phyloP scores from a whole-genome alignment of 352 stramenopile genomes.

The Blastocystis hominis region DNA sequence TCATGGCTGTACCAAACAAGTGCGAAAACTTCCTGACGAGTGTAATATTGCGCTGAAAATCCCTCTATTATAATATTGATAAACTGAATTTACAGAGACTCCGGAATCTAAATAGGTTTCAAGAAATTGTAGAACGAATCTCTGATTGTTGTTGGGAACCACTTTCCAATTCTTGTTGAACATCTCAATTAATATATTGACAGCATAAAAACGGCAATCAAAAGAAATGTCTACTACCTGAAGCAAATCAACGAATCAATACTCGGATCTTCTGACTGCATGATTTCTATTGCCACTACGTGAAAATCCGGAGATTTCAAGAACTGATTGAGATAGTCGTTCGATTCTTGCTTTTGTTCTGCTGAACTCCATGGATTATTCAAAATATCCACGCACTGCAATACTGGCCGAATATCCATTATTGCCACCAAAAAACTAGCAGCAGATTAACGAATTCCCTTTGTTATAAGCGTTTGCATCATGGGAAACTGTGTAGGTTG shows the following conservation, averaged over 20 bases:
- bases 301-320: not conserved
- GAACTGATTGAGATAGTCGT: not conserved
- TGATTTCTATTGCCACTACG: not conserved
- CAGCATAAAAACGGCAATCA: not conserved
- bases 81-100: not conserved
- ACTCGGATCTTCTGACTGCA: not conserved
- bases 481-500: not conserved
- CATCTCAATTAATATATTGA: not conserved
- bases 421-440: not conserved
- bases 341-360: conserved; percentile 5
- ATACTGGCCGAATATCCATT: not conserved
- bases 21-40: conserved; percentile 24
- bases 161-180: conserved; percentile 24
- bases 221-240: not conserved
- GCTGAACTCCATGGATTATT: not conserved
- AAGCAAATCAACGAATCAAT: not conserved
- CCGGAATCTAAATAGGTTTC: not conserved
- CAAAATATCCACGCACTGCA: not conserved
- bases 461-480: not conserved
- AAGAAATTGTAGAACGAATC: not conserved
- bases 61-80: not conserved
- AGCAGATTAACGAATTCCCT: no score
- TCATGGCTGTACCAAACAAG: conserved; percentile 1
- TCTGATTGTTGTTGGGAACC: not conserved
- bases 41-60: not conserved